phyloP scores from a whole-genome alignment of 768 basidiomycete species.

The Boletus pseudopeckii region DNA sequence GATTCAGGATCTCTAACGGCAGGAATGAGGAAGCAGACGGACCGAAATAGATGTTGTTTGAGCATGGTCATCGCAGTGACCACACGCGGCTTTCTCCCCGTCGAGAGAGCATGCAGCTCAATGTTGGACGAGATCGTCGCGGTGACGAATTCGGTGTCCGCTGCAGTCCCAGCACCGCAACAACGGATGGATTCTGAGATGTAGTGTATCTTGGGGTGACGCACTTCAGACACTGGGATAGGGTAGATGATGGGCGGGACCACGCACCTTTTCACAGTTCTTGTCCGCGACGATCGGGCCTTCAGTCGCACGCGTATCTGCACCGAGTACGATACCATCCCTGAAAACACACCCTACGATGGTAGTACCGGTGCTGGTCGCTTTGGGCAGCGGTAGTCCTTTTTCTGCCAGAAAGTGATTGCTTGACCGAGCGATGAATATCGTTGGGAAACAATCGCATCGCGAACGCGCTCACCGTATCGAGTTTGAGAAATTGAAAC shows the following conservation, averaged over 20 bases:
- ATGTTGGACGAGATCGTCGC: constrained; percentile 95
- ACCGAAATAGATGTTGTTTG: constrained; percentile 93
- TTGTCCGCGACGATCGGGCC: constrained; percentile 97
- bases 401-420: constrained; percentile 70
- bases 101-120: constrained; percentile 86
- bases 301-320: constrained; percentile 94
- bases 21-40: constrained; percentile 15
- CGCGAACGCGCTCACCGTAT: constrained; percentile 46
- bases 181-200: constrained; percentile 94
- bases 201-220: constrained; percentile 86
- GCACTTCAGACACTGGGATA: not conserved
- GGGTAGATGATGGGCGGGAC: not conserved
- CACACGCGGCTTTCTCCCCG: constrained; percentile 87
- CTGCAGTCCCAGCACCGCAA: constrained; percentile 99
- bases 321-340: constrained; percentile 91
- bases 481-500: constrained; percentile 79
- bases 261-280: constrained; percentile 96
- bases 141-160: constrained; percentile 94
- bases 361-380: constrained; percentile 92
- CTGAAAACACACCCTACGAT: constrained; percentile 95
- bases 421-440: constrained; percentile 33
- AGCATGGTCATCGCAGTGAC: constrained; percentile 99
- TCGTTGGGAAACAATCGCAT: not conserved
- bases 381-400: constrained; percentile 74
- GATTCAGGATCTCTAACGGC: not conserved